phyloP scores from a whole-genome alignment of 148 eudicot genomes.

The Arbutus unedo region DNA sequence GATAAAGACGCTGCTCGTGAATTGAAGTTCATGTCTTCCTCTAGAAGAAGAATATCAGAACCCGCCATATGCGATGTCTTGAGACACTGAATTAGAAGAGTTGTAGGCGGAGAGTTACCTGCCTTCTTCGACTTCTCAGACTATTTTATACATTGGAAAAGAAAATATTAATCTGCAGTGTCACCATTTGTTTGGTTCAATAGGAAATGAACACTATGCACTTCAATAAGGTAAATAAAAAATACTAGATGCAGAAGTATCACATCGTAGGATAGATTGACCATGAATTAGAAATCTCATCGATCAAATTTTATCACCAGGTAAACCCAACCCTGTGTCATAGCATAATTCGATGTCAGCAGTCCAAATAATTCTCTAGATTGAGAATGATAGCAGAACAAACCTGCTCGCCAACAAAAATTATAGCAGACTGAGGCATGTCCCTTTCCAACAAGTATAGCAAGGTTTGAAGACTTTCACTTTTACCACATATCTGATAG shows the following conservation, averaged over 20 bases:
- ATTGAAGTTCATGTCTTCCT: constrained; percentile 84
- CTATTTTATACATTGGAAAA: constrained; percentile 30
- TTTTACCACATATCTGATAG: constrained; percentile 56
- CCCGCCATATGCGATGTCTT: constrained; percentile 46
- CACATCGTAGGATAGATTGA: not conserved
- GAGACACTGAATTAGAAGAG: constrained; percentile 55
- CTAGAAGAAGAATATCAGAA: constrained; percentile 63
- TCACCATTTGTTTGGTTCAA: not conserved
- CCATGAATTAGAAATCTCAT: not conserved
- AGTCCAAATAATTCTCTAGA: not conserved
- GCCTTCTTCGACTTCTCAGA: constrained; percentile 87
- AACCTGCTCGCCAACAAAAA: constrained; percentile 88
- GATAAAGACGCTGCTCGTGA: constrained; percentile 65
- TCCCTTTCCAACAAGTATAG: constrained; percentile 62
- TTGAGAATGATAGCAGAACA: constrained; percentile 21
- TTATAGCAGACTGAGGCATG: constrained; percentile 79
- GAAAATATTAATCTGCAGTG: not conserved
- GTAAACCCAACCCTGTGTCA: not conserved
- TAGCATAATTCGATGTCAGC: not conserved
- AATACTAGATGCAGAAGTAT: not conserved
- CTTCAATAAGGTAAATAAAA: not conserved
- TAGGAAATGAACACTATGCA: not conserved
- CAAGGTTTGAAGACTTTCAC: constrained; percentile 54
- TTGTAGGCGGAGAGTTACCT: constrained; percentile 62
- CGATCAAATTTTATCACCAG: not conserved